A percentile compares a stretch with the other conserved stretches of the same genome.
phyloP scores from a whole-genome alignment of 2,329 filamentous ascomycete species.

The Colletotrichum filicis region DNA sequence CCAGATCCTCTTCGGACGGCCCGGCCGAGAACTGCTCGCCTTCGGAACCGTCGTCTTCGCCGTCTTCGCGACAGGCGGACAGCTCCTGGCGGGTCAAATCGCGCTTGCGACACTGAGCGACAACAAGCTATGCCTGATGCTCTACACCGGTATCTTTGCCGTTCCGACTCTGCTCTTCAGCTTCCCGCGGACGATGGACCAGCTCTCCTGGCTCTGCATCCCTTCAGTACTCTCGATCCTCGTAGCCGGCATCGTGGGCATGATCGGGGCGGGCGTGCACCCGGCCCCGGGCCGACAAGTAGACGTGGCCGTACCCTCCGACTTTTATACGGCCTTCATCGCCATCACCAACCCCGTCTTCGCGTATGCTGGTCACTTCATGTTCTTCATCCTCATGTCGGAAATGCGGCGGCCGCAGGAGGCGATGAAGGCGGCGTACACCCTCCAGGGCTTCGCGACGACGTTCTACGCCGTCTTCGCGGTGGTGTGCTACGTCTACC shows the following conservation, averaged over 20 bases:
- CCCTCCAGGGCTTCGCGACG: conserved; percentile 60
- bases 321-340: conserved; percentile 46
- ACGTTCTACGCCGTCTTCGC: conserved; percentile 62
- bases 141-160: conserved; percentile 62
- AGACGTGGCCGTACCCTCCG: conserved; percentile 47
- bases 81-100: conserved; percentile 62
- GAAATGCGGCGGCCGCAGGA: conserved; percentile 63
- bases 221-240: conserved; percentile 58
- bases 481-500: conserved; percentile 60
- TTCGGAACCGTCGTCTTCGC: conserved; percentile 63
- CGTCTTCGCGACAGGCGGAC: conserved; percentile 60
- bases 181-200: conserved; percentile 60
- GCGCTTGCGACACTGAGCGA: conserved; percentile 58
- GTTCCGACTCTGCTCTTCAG: conserved; percentile 57
- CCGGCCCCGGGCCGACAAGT: conserved; percentile 51
- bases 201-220: conserved; percentile 59
- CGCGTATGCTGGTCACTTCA: conserved; percentile 63
- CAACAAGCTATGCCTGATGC: conserved; percentile 58
- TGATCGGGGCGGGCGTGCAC: conserved; percentile 58
- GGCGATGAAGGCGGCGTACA: conserved; percentile 62
- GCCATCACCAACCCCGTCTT: conserved; percentile 59
- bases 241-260: conserved; percentile 60
- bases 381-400: conserved; percentile 65
- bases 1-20: conserved; percentile 59
- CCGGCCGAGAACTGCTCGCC: conserved; percentile 61